phyloP scores from a whole-genome alignment of 1,139 yeast species.

The Wickerhamiella infanticola region DNA sequence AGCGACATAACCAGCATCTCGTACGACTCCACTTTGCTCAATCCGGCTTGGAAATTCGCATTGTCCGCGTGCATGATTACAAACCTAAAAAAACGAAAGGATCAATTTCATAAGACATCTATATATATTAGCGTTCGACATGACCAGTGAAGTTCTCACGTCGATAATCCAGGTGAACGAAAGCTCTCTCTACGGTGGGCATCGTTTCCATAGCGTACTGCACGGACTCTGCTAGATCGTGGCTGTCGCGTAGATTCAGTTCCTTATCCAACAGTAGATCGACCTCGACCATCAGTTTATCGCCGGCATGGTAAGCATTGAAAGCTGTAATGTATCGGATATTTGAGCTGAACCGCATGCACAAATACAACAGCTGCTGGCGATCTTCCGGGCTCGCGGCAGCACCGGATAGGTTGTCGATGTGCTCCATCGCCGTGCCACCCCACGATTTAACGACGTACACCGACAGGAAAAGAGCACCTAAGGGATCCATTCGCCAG shows the following conservation, averaged over 20 bases:
- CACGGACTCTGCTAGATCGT: constrained; percentile 67
- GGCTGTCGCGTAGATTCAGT: constrained; percentile 48
- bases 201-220: constrained; percentile 68
- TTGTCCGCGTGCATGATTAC: constrained; percentile 13
- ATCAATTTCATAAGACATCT: neutral
- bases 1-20: constrained; percentile 46
- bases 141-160: constrained; percentile 28
- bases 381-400: constrained; percentile 49
- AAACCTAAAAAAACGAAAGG: neutral
- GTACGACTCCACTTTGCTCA: constrained; percentile 44
- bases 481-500: constrained; percentile 67
- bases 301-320: constrained; percentile 68
- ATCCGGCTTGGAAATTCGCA: constrained; percentile 23
- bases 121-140: constrained; percentile 13
- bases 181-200: constrained; percentile 66
- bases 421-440: constrained; percentile 47
- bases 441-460: constrained; percentile 55
- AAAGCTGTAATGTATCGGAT: constrained; percentile 50
- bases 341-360: constrained; percentile 53
- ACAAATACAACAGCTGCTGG: constrained; percentile 50
- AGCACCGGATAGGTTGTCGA: constrained; percentile 60
- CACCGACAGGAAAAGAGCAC: constrained; percentile 47
- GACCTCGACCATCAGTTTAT: constrained; percentile 58
- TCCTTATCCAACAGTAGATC: constrained; percentile 47
- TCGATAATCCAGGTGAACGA: constrained; percentile 60